These are phyloP conservation scores for Aspergillus sp. DNA, from an alignment of 2,329 filamentous ascomycete genomes.

Conservation along the genomic window DNA sequence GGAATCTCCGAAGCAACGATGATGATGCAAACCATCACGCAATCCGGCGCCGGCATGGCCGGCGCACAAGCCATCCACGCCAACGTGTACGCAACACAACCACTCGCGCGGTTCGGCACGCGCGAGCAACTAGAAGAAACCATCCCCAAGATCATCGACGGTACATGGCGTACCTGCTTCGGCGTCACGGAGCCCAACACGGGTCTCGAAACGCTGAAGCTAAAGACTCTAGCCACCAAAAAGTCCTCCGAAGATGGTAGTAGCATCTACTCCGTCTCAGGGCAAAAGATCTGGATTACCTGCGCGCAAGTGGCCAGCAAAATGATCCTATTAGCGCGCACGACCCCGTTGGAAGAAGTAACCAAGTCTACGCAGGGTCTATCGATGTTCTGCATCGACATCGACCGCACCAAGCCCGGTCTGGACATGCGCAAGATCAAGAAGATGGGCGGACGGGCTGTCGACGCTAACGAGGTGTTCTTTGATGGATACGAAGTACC, in stretches of 20 bases:
- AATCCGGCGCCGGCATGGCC: constrained; percentile 75
- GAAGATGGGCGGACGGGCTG: constrained; percentile 82
- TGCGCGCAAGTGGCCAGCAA: constrained; percentile 78
- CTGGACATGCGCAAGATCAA: constrained; percentile 71
- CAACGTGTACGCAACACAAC: constrained; percentile 64
- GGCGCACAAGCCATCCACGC: constrained; percentile 61
- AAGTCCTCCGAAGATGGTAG: constrained; percentile 49
- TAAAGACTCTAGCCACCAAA: constrained; percentile 65
- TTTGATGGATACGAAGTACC: constrained; percentile 76
- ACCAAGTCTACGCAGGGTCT: constrained; percentile 72
- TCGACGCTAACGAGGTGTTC: constrained; percentile 86
- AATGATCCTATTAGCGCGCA: constrained; percentile 81
- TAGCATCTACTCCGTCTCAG: constrained; percentile 63
- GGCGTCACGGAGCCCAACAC: constrained; percentile 84
- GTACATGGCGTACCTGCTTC: constrained; percentile 73
- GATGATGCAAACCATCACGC: constrained; percentile 82
- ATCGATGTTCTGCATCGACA: constrained; percentile 77
- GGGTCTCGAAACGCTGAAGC: constrained; percentile 73
- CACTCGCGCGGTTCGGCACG: constrained; percentile 71
- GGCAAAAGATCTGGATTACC: constrained; percentile 89
- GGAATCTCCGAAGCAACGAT: constrained; percentile 76
- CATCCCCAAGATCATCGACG: constrained; percentile 70
- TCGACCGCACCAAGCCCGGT: constrained; percentile 62
- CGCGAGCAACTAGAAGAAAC: constrained; percentile 63
- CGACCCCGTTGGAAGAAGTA: constrained; percentile 67